Base-by-base conservation (phyloP, 2,329 filamentous ascomycete genomes). In the Geosmithia morbida region DNA sequence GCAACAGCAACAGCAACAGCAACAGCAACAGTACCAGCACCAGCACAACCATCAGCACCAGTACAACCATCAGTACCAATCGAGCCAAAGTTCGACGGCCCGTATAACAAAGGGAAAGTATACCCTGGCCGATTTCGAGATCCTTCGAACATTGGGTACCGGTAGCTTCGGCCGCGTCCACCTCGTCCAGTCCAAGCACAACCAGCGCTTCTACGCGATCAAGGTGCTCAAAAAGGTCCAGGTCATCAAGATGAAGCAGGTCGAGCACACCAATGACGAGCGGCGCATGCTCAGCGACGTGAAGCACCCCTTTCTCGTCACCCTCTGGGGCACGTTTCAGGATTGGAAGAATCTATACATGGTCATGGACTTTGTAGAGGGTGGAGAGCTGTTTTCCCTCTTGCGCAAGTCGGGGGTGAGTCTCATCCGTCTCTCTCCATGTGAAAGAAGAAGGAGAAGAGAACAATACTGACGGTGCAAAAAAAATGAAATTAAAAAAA, bases 341-440 rank as follows among this genome's bases (percentile, higher is more conserved):
- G 92, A 98, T 60, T 77, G 82, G 46, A 88, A 82, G 68, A 97
- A 96, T 62, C 71, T 98, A 37, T 98, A 98, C 76, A 98, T 98
- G 92, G 92, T 98, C 58, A 98, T 98, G 92, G 92, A 98, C 66
- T 98, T 98, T 70, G 90, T 98, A 47, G 92, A 98, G 67, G 92
- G 92, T 55, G 92, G 92, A 59, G 92, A 98, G 72, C 74, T 98
- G 48, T 98, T 98, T 65, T 97, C 90, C 55, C 68, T 98, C 57
- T 71, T 98, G 57, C 78, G 92, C 57, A 97, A 98, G 67, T 97
- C 90, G 73, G 82, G 90, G 76, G 78, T 77, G 75, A 42, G 10
- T 42, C 3, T 16, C 40, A 42, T 37, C 11, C 11, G 29, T 30
- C 7, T 6, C 6, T 37, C 10, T 3, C 10, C 6, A 37, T 3